Percentiles rank a stretch among this genome's conserved stretches.
Conservation (phyloP, 2,329 filamentous ascomycete genomes). For the Clarireedia paspali region DNA sequence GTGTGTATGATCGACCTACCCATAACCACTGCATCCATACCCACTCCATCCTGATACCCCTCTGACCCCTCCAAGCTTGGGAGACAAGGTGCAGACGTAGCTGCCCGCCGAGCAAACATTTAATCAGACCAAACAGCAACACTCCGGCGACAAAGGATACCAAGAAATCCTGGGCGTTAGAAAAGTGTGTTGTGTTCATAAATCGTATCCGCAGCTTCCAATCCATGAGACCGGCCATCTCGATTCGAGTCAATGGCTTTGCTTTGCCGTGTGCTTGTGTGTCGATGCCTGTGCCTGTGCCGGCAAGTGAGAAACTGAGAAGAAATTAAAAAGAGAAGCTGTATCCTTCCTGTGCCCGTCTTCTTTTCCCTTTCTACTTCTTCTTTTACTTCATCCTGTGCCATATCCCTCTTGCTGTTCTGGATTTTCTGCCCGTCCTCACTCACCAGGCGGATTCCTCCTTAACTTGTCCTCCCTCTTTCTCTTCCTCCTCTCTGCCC, state of each 20-base stretch:
- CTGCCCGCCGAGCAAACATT: not conserved
- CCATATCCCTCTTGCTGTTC: not conserved
- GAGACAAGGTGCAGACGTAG: no score
- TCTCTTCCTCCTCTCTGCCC: not conserved
- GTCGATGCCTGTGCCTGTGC: no score
- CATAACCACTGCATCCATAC: no score
- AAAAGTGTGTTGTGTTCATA: not conserved
- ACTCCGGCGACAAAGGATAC: not conserved
- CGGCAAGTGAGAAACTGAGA: not conserved
- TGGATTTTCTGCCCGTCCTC: not conserved
- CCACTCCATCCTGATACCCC: no score
- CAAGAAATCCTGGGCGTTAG: not conserved
- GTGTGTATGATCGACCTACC: no score
- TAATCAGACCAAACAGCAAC: not conserved
- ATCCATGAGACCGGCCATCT: no score
- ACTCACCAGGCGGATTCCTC: not conserved
- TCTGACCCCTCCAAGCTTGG: no score
- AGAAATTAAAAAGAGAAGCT: not conserved
- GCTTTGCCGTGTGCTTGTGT: no score
- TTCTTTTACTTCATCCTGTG: not conserved
- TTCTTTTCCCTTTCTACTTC: not conserved
- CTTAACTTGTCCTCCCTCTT: not conserved
- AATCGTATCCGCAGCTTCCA: no score
- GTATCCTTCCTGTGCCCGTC: not conserved
- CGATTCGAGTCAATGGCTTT: no score